Percentiles rank a stretch among this genome's conserved stretches.
Conservation (phyloP, 1,284 basidiomycete species). For the Sanghuangporus weigelae region DNA sequence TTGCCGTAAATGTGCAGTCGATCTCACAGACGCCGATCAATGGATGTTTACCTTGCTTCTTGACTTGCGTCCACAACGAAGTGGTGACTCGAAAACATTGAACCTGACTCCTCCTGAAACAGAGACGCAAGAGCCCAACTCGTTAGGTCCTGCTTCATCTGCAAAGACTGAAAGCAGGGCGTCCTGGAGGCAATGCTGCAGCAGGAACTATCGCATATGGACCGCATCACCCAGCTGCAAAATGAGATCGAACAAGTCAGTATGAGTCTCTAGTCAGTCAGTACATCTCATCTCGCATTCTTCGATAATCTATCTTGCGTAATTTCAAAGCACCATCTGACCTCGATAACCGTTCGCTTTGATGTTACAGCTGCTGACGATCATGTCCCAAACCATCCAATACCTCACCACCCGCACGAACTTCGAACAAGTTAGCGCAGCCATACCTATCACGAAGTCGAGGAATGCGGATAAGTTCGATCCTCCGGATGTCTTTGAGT, state of each 20-base stretch:
- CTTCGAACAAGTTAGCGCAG: conserved; percentile 66
- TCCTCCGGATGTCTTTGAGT: conserved; percentile 59
- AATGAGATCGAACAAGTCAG: conserved; percentile 79
- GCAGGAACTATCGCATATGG: conserved; percentile 83
- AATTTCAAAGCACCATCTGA: no score
- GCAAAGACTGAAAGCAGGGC: no score
- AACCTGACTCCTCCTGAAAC: no score
- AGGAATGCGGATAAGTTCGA: conserved; percentile 67
- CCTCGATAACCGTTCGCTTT: background rate
- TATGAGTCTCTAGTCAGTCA: conserved; percentile 1
- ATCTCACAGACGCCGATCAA: no score
- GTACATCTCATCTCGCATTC: background rate
- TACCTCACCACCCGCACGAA: conserved; percentile 71
- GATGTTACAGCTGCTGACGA: conserved; percentile 59
- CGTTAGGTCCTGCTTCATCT: no score
- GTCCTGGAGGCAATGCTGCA: conserved; percentile 45
- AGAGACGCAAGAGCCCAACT: background rate
- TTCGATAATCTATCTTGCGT: no score
- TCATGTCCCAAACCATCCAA: conserved; percentile 73
- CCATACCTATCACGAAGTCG: conserved; percentile 72
- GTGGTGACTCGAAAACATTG: no score
- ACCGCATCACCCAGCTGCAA: conserved; percentile 83
- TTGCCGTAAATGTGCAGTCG: no score
- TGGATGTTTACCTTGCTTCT: no score
- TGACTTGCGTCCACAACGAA: no score